A percentile compares a stretch with the other conserved stretches of the same genome.
Evolutionary conservation across 192 early-diverging fungal genomes (phyloP).

Genomic region (Podila clonocystis): DNA sequence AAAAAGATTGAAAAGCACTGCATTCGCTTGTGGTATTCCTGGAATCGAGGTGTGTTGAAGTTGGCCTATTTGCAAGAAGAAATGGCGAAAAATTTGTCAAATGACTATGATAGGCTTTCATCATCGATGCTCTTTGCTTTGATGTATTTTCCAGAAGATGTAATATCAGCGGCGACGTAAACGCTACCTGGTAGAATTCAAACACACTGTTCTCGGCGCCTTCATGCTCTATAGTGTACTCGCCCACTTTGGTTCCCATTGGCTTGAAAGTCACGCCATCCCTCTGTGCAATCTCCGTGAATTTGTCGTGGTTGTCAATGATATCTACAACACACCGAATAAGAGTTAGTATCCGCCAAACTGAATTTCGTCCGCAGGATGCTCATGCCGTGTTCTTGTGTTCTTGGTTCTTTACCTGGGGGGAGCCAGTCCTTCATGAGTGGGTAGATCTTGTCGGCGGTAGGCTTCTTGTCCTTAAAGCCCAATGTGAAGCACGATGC

Average conservation of each 20-base stretch:
- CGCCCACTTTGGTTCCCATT: constrained; percentile 78
- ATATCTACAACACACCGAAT: constrained; percentile 35
- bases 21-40: constrained; percentile 81
- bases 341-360: not conserved
- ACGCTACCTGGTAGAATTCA: constrained; percentile 78
- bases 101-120: not conserved
- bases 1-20: constrained; percentile 85
- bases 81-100: not conserved
- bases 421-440: constrained; percentile 70
- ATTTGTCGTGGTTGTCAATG: constrained; percentile 69
- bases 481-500: constrained; percentile 72
- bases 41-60: constrained; percentile 74
- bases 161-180: not conserved
- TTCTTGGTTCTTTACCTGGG: constrained; percentile 38
- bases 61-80: constrained; percentile 46
- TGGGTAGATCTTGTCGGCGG: constrained; percentile 72
- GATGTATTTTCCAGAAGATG: not conserved
- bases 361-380: not conserved
- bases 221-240: constrained; percentile 65
- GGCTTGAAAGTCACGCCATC: constrained; percentile 79
- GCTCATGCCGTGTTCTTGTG: not conserved
- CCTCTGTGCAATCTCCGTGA: constrained; percentile 65
- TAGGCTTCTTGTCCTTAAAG: constrained; percentile 72
- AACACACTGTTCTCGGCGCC: constrained; percentile 51
- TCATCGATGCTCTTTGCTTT: not conserved